These are phyloP conservation scores for Zygosaccharomyces sapae DNA, from an alignment of 1,139 yeast species.

Conservation along the genomic window DNA sequence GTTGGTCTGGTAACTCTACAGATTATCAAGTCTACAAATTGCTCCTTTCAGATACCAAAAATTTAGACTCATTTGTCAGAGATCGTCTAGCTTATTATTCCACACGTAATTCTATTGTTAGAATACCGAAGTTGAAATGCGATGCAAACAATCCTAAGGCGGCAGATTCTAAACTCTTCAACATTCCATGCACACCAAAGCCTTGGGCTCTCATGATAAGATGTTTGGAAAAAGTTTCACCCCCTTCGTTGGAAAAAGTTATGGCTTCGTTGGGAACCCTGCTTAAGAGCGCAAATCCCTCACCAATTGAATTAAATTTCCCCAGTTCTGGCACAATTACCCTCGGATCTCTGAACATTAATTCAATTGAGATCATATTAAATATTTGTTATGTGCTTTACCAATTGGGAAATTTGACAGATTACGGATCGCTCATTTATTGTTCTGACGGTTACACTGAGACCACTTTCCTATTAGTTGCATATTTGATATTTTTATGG, in stretches of 20 bases:
- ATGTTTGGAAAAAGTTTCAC: slow-evolving; percentile 51
- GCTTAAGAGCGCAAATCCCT: not conserved
- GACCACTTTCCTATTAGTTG: slow-evolving; percentile 66
- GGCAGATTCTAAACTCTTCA: slow-evolving; percentile 27
- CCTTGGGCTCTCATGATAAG: slow-evolving; percentile 43
- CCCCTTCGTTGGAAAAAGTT: slow-evolving; percentile 20
- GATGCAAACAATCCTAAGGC: slow-evolving; percentile 20
- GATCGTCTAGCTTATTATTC: slow-evolving; percentile 45
- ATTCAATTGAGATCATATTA: slow-evolving; percentile 48
- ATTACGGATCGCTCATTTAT: slow-evolving; percentile 45
- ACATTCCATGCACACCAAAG: slow-evolving; percentile 35
- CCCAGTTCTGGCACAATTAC: slow-evolving; percentile 85
- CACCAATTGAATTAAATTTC: slow-evolving; percentile 47
- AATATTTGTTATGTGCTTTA: slow-evolving; percentile 50
- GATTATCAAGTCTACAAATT: slow-evolving; percentile 43
- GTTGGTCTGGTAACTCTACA: slow-evolving; percentile 77
- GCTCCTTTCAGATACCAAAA: slow-evolving; percentile 14
- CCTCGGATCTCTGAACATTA: slow-evolving; percentile 54
- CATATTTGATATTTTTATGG: slow-evolving; percentile 65
- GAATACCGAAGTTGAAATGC: slow-evolving; percentile 26
- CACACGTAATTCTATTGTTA: slow-evolving; percentile 49
- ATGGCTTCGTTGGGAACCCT: slow-evolving; percentile 14
- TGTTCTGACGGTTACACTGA: slow-evolving; percentile 95
- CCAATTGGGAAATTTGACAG: slow-evolving; percentile 18
- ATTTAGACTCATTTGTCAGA: slow-evolving; percentile 11